Evolutionary conservation across 2,329 filamentous ascomycete species (phyloP).

Genomic region (Fusarium sp.): DNA sequence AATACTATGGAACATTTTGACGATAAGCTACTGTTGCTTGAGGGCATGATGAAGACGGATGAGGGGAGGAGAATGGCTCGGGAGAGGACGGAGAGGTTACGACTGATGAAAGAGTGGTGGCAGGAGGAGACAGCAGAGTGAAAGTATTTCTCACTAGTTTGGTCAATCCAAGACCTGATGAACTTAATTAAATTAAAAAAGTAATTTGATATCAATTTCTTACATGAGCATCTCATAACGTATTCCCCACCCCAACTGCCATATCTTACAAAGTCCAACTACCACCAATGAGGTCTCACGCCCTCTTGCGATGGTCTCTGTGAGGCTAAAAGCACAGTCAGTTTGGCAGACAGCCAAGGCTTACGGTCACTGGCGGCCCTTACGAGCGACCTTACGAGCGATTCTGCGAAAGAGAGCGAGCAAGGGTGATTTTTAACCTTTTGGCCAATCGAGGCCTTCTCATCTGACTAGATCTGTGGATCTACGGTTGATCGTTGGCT

Average conservation of each 20-base stretch:
- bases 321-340: conserved; percentile 33
- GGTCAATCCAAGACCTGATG: conserved; percentile 4
- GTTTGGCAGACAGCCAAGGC: background rate
- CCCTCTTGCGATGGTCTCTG: background rate
- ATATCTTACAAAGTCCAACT: background rate
- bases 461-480: conserved; percentile 19
- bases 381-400: conserved; percentile 16
- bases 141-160: background rate
- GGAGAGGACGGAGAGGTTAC: conserved; percentile 66
- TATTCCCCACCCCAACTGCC: background rate
- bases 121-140: conserved; percentile 60
- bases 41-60: conserved; percentile 74
- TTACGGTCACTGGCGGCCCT: conserved; percentile 12
- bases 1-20: conserved; percentile 81
- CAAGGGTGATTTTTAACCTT: conserved; percentile 1
- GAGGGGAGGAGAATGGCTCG: conserved; percentile 66
- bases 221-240: too few species aligned
- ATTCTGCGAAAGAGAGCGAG: too few species aligned
- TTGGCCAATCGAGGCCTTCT: conserved; percentile 25
- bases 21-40: conserved; percentile 78
- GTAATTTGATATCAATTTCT: background rate
- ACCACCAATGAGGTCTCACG: conserved; percentile 3
- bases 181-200: too few species aligned
- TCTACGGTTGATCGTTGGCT: background rate
- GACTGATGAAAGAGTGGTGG: conserved; percentile 70